These are phyloP conservation scores for Wallacemonas rigidus DNA, from an alignment of 208 protist genomes.

Conservation along the genomic window DNA sequence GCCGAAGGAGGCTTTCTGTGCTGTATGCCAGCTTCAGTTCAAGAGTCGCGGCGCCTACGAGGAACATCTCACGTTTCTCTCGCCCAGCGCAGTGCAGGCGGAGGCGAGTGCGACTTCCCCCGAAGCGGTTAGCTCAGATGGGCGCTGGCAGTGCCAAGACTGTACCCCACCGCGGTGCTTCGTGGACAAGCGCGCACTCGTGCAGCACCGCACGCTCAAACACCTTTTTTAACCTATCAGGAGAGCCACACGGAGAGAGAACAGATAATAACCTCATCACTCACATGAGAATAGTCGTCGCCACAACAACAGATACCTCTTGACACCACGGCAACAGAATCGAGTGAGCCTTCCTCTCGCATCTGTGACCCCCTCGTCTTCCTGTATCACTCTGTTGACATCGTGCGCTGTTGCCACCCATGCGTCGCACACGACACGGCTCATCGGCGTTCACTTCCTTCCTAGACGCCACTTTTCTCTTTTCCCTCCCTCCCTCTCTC, in stretches of 20 bases:
- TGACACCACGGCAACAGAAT: too few relatives aligned
- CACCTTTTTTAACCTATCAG: slow-evolving; percentile 10
- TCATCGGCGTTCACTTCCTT: too few relatives aligned
- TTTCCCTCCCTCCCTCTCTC: neutral
- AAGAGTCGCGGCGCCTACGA: slow-evolving; percentile 25
- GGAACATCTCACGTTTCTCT: slow-evolving; percentile 44
- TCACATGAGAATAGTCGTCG: too few relatives aligned
- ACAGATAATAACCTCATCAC: too few relatives aligned
- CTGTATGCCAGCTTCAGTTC: slow-evolving; percentile 38
- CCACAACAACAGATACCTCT: too few relatives aligned
- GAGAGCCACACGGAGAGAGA: neutral
- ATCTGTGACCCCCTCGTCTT: too few relatives aligned
- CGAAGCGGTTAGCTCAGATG: neutral
- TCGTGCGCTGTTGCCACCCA: too few relatives aligned
- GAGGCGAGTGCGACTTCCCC: slow-evolving; percentile 1
- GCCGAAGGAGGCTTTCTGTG: slow-evolving; percentile 18
- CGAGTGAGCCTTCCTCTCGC: too few relatives aligned
- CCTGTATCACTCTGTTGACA: too few relatives aligned
- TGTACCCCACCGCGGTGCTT: slow-evolving; percentile 29
- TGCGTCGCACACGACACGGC: too few relatives aligned
- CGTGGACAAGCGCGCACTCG: slow-evolving; percentile 34
- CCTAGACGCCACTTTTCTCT: neutral
- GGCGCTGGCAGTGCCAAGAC: slow-evolving; percentile 17
- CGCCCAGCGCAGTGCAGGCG: slow-evolving; percentile 25
- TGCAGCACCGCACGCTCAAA: slow-evolving; percentile 36